Evolutionary conservation across 78 protist genomes (phyloP).

Genomic region (Trichosphaerium sp.): DNA sequence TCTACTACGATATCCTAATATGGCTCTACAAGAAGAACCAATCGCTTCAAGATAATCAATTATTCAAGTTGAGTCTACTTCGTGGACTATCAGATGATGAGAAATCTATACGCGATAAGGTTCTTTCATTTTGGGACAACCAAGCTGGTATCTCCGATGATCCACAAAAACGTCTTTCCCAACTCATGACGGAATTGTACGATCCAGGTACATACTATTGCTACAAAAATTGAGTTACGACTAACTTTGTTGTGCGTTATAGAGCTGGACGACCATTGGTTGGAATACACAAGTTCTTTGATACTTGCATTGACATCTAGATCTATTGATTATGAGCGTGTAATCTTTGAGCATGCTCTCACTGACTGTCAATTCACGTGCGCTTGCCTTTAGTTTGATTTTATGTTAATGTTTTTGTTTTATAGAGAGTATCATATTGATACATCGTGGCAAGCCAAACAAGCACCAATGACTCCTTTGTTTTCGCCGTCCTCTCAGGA

Average conservation of each 20-base stretch:
- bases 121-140: conserved; percentile 40
- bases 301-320: conserved; percentile 16
- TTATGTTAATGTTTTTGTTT: no score
- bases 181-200: no score
- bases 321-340: conserved; percentile 20
- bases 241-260: no score
- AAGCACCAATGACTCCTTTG: conserved; percentile 48
- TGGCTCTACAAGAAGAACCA: background rate
- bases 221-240: no score
- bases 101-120: conserved; percentile 14
- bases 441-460: conserved; percentile 28
- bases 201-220: no score
- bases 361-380: conserved; percentile 28
- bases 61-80: conserved; percentile 10
- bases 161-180: conserved; percentile 8
- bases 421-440: conserved; percentile 16
- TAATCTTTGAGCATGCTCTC: conserved; percentile 47
- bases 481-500: conserved; percentile 22
- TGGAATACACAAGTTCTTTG: conserved; percentile 18
- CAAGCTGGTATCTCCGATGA: background rate
- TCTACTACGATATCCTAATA: background rate
- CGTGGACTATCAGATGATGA: conserved; percentile 26
- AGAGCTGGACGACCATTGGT: conserved; percentile 48
- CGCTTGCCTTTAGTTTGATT: no score
- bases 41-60: background rate